These are phyloP conservation scores for Ballota nigra DNA, from an alignment of 257 asterid genomes.

Conservation along the genomic window DNA sequence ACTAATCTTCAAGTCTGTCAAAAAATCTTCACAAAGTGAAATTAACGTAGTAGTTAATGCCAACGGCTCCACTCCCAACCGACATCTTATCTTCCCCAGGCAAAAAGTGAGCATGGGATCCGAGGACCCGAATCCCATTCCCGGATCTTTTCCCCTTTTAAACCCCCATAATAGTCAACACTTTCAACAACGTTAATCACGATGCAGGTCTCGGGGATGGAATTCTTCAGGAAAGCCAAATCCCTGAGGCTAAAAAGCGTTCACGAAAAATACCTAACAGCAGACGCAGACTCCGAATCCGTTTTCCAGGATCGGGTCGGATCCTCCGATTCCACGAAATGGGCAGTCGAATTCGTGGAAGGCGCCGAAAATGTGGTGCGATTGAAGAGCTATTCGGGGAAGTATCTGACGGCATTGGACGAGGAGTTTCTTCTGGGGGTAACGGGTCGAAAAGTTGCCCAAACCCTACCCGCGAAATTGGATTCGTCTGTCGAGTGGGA, in stretches of 20 bases:
- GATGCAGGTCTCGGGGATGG: too few relatives aligned
- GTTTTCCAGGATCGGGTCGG: constrained; percentile 64
- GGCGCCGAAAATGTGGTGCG: constrained; percentile 48
- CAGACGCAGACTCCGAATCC: constrained; percentile 49
- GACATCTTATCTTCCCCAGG: not conserved
- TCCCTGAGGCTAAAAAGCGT: constrained; percentile 59
- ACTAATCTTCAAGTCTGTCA: not conserved
- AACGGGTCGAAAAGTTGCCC: constrained; percentile 66
- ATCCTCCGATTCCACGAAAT: constrained; percentile 34
- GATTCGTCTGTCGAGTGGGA: constrained; percentile 78
- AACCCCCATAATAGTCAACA: not conserved
- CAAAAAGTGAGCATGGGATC: not conserved
- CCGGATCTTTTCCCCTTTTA: not conserved
- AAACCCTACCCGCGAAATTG: constrained; percentile 49
- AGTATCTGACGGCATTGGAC: constrained; percentile 66
- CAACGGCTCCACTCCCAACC: not conserved
- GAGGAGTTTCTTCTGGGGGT: constrained; percentile 62
- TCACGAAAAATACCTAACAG: constrained; percentile 60
- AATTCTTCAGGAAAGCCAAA: constrained; percentile 64
- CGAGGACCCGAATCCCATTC: not conserved
- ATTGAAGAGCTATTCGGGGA: constrained; percentile 61
- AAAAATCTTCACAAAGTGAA: not conserved
- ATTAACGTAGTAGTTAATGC: not conserved
- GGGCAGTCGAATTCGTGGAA: constrained; percentile 72
- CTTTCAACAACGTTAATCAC: not conserved